A percentile compares a stretch with the other conserved stretches of the same genome.
These are phyloP conservation scores for Clavispora phyllophila DNA, from an alignment of 805 yeast species.

Conservation along the genomic window DNA sequence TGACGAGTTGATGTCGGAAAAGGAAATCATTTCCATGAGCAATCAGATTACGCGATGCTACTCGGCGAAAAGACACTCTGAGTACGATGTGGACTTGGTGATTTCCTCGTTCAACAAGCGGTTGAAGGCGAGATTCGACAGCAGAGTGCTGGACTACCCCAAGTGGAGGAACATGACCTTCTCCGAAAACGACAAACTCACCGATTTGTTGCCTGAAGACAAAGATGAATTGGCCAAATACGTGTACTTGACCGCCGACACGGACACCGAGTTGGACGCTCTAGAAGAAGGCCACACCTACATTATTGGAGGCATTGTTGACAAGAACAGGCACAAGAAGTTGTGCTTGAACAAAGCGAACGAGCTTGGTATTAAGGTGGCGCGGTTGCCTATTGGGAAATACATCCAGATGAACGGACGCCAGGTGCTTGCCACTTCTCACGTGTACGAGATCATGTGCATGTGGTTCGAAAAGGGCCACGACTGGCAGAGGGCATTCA, in stretches of 20 bases:
- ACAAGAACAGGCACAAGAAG: conserved; percentile 82
- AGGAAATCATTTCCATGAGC: conserved; percentile 63
- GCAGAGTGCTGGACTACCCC: conserved; percentile 49
- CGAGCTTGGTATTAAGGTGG: conserved; percentile 63
- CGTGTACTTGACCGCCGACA: conserved; percentile 82
- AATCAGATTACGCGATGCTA: conserved; percentile 80
- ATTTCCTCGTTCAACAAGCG: conserved; percentile 64
- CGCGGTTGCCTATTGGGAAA: conserved; percentile 81
- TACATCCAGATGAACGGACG: conserved; percentile 80
- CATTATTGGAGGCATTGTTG: conserved; percentile 93
- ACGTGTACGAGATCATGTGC: conserved; percentile 83
- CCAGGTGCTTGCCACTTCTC: conserved; percentile 87
- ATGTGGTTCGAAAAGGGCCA: conserved; percentile 64
- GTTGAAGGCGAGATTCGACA: conserved; percentile 65
- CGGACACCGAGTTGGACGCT: conserved; percentile 60
- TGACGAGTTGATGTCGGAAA: conserved; percentile 82
- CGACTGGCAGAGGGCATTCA: conserved; percentile 86
- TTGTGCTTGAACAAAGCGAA: conserved; percentile 81
- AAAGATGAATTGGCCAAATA: conserved; percentile 34
- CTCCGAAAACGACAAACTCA: conserved; percentile 28
- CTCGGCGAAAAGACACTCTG: conserved; percentile 65
- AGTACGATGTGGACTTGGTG: conserved; percentile 50
- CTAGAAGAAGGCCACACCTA: conserved; percentile 71
- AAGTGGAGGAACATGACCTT: conserved; percentile 68
- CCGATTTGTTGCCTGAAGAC: conserved; percentile 23